phyloP scores from a whole-genome alignment of 2,329 filamentous ascomycete genomes.

The Botryotinia narcissicola region DNA sequence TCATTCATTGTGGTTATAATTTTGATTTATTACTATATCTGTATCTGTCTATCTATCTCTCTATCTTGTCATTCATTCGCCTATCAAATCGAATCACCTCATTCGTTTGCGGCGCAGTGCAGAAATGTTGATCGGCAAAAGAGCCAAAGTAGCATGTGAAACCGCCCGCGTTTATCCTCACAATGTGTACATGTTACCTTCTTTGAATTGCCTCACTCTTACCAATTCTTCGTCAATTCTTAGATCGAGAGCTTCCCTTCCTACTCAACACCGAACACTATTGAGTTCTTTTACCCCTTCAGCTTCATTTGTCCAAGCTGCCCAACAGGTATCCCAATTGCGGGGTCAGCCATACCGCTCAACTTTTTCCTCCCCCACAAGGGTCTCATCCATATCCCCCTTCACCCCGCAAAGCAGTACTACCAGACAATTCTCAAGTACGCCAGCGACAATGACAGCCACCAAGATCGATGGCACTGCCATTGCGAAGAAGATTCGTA shows the following conservation, averaged over 20 bases:
- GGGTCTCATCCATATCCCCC: constrained; percentile 11
- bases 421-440: constrained; percentile 47
- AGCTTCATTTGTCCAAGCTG: constrained; percentile 22
- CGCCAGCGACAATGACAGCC: constrained; percentile 70
- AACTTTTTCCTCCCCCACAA: constrained; percentile 27
- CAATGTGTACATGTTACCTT: constrained; percentile 6
- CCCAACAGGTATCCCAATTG: constrained; percentile 26
- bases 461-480: constrained; percentile 93
- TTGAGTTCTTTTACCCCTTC: constrained; percentile 17
- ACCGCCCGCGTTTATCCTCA: background rate
- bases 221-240: background rate
- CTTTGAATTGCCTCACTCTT: constrained; percentile 14
- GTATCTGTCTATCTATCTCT: background rate
- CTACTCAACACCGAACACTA: constrained; percentile 17
- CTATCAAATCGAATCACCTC: background rate
- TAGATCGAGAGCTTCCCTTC: constrained; percentile 20
- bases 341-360: constrained; percentile 31
- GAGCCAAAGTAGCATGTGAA: background rate
- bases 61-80: background rate
- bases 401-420: constrained; percentile 16
- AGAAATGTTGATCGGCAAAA: constrained; percentile 20
- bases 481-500: constrained; percentile 88
- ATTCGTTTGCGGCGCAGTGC: background rate
- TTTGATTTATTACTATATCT: background rate
- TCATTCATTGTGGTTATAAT: background rate